phyloP scores from a whole-genome alignment of 345 rosid genomes.

The Pugionium dolabratum region DNA sequence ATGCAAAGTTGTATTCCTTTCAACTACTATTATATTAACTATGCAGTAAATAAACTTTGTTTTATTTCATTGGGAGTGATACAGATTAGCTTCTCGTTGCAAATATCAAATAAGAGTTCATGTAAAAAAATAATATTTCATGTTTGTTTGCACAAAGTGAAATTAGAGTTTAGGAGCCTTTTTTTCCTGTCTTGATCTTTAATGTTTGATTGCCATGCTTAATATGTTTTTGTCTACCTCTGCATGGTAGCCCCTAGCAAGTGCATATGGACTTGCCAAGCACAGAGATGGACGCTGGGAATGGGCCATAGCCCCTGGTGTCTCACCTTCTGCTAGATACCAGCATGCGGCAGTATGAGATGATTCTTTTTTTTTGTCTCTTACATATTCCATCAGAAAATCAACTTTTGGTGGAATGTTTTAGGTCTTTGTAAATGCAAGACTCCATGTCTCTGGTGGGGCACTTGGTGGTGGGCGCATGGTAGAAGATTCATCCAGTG shows the following conservation, averaged over 20 bases:
- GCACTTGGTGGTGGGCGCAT: constrained; percentile 99
- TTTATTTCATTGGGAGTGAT: constrained; percentile 1
- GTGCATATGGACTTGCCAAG: constrained; percentile 99
- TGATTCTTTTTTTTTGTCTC: constrained; percentile 16
- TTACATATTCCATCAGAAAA: constrained; percentile 18
- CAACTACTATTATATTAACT: background rate
- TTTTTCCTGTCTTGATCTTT: background rate
- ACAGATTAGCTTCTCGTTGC: constrained; percentile 1
- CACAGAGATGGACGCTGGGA: constrained; percentile 99
- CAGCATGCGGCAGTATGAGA: constrained; percentile 97
- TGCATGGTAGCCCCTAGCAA: constrained; percentile 75
- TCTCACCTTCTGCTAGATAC: constrained; percentile 97
- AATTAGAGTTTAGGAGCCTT: constrained; percentile 18
- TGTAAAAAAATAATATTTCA: background rate
- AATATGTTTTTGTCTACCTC: constrained; percentile 7
- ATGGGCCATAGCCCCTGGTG: constrained; percentile 99
- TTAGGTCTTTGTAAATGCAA: constrained; percentile 97
- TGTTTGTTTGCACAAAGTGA: constrained; percentile 12
- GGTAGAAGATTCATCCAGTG: constrained; percentile 98
- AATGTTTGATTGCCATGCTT: constrained; percentile 16
- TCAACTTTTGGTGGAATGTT: constrained; percentile 27
- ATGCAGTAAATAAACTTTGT: background rate
- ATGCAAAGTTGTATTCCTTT: background rate
- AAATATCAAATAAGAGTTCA: background rate
- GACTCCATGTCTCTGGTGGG: constrained; percentile 99